These are phyloP conservation scores for Acanthamoeba lenticulata DNA, from an alignment of 208 protist genomes.

Conservation along the genomic window DNA sequence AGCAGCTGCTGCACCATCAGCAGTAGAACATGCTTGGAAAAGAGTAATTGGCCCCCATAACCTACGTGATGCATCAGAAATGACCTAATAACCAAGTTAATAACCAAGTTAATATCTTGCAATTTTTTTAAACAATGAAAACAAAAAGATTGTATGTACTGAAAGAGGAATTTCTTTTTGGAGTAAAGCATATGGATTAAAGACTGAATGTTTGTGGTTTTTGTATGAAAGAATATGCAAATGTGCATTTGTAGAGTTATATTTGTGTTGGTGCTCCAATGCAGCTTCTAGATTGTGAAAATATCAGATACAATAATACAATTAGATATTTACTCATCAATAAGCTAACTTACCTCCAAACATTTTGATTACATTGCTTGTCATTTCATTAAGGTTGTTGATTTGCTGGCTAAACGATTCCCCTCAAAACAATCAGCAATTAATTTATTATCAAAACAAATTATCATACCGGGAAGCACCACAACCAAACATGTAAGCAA, in stretches of 20 bases:
- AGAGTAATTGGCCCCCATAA: conserved; percentile 53
- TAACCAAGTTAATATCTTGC: no score
- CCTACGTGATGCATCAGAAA: not conserved
- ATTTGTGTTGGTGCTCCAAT: conserved; percentile 73
- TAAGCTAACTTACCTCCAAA: not conserved
- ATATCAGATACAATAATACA: no score
- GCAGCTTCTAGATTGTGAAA: conserved; percentile 13
- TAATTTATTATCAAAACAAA: not conserved
- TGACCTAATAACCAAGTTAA: not conserved
- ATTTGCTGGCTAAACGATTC: not conserved
- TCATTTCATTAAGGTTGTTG: not conserved
- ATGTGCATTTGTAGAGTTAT: conserved; percentile 71
- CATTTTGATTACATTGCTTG: conserved; percentile 9
- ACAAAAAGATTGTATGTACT: no score
- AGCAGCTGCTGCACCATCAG: conserved; percentile 74
- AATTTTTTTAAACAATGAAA: no score
- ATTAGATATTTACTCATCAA: no score
- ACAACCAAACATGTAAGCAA: not conserved
- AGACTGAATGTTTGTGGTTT: conserved; percentile 78
- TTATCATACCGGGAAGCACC: not conserved
- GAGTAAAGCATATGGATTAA: conserved; percentile 78
- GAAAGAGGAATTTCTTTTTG: conserved; percentile 59
- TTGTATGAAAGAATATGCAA: conserved; percentile 76
- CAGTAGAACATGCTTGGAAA: conserved; percentile 75
- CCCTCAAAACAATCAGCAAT: not conserved